Evolutionary conservation across 352 stramenopile species (phyloP).

Genomic region (Phytophthora litchii): DNA sequence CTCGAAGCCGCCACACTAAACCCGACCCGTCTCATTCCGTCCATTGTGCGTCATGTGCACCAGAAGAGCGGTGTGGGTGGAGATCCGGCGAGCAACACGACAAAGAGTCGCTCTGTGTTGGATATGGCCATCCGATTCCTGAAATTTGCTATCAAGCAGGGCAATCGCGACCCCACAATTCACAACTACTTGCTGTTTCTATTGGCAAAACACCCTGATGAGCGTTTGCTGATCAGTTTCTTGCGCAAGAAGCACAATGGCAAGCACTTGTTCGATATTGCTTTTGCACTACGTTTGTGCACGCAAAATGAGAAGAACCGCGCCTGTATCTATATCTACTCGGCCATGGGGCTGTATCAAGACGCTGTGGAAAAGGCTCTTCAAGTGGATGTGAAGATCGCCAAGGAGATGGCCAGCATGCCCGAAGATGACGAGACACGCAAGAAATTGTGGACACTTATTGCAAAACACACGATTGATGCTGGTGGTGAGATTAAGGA

Average conservation of each 20-base stretch:
- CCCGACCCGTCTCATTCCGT: conserved; percentile 92
- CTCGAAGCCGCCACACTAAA: conserved; percentile 90
- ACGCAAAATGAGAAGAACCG: conserved; percentile 93
- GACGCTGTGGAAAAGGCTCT: conserved; percentile 92
- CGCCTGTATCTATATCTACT: conserved; percentile 95
- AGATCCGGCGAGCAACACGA: conserved; percentile 26
- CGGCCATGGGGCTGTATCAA: conserved; percentile 91
- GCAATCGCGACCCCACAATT: conserved; percentile 90
- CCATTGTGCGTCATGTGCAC: conserved; percentile 91
- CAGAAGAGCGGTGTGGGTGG: conserved; percentile 54
- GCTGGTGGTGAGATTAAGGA: conserved; percentile 85
- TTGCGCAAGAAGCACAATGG: conserved; percentile 89
- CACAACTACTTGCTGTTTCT: conserved; percentile 94
- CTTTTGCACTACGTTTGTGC: conserved; percentile 92
- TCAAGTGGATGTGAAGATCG: conserved; percentile 92
- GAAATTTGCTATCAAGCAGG: conserved; percentile 93
- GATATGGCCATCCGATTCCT: conserved; percentile 93
- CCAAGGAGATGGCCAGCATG: conserved; percentile 93
- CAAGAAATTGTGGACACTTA: conserved; percentile 95
- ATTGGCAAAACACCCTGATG: conserved; percentile 90
- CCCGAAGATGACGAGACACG: conserved; percentile 87
- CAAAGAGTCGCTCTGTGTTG: conserved; percentile 71
- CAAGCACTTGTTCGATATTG: conserved; percentile 91
- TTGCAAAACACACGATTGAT: conserved; percentile 93
- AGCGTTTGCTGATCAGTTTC: conserved; percentile 90